A percentile compares a stretch with the other conserved stretches of the same genome.
Conservation (phyloP, 1,284 basidiomycete species). For the Pseudozyma tsukubaensis region DNA sequence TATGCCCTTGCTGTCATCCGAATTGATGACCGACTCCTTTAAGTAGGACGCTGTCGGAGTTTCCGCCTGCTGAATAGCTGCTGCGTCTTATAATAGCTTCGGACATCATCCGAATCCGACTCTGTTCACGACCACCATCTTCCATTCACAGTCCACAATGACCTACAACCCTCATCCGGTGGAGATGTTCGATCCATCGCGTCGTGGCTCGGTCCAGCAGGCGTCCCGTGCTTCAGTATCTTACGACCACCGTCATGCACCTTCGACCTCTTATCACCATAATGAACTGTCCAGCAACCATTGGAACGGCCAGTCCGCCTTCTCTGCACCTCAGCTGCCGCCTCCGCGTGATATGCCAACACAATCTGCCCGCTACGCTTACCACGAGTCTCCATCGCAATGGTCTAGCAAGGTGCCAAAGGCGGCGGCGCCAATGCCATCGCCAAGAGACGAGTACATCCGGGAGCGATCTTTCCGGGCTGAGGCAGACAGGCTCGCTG, state of each 20-base stretch:
- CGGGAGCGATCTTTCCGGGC: constrained; percentile 5
- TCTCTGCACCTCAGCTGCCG: constrained; percentile 25
- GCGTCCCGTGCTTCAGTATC: constrained; percentile 2
- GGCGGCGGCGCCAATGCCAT: not conserved
- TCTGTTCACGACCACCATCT: not conserved
- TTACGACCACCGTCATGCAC: constrained; percentile 6
- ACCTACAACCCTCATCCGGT: constrained; percentile 8
- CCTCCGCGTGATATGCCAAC: constrained; percentile 13
- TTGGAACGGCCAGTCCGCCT: constrained; percentile 9
- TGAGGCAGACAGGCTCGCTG: not conserved
- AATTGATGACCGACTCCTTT: too few species aligned
- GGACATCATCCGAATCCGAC: not conserved
- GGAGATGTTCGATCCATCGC: not conserved
- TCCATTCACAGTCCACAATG: constrained; percentile 1
- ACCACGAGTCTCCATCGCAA: constrained; percentile 3
- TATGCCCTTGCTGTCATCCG: too few species aligned
- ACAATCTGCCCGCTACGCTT: not conserved
- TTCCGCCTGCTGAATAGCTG: too few species aligned
- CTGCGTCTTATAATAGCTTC: too few species aligned
- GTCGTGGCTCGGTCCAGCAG: constrained; percentile 10
- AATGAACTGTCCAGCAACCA: not conserved
- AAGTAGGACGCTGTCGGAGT: too few species aligned
- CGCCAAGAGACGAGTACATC: constrained; percentile 3
- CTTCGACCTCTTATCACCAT: not conserved
- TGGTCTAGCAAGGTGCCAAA: not conserved